These are phyloP conservation scores for Magnusiomyces ingens DNA, from an alignment of 1,139 yeast genomes.

Conservation along the genomic window DNA sequence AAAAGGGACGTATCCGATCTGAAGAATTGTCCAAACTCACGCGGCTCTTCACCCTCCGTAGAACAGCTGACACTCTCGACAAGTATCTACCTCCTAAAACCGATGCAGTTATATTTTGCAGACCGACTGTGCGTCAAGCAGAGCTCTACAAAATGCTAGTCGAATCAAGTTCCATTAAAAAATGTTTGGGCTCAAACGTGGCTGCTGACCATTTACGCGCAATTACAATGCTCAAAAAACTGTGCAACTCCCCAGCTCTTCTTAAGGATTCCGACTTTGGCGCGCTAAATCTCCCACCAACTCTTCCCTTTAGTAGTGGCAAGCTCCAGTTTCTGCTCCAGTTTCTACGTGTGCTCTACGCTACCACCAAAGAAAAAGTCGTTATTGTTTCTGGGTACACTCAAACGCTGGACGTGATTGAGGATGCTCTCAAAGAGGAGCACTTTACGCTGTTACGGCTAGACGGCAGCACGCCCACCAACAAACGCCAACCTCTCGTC, in stretches of 20 bases:
- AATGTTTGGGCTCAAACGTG: conserved; percentile 32
- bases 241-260: conserved; percentile 76
- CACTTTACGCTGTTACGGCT: conserved; percentile 42
- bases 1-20: conserved; percentile 56
- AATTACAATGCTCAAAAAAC: conserved; percentile 69
- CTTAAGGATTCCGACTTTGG: conserved; percentile 33
- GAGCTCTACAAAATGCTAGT: conserved; percentile 48
- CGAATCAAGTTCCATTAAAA: conserved; percentile 38
- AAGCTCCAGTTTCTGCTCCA: conserved; percentile 32
- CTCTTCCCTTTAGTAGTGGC: conserved; percentile 25
- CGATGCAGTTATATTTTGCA: conserved; percentile 72
- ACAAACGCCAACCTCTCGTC: conserved; percentile 58
- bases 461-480: conserved; percentile 79
- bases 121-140: conserved; percentile 61
- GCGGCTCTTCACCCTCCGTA: conserved; percentile 59
- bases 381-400: conserved; percentile 88
- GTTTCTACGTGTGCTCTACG: conserved; percentile 27
- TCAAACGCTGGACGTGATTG: conserved; percentile 74
- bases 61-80: conserved; percentile 63
- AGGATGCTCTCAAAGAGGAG: conserved; percentile 42
- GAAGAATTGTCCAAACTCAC: conserved; percentile 57
- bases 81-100: conserved; percentile 69
- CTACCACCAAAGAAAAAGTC: conserved; percentile 54
- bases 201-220: conserved; percentile 51
- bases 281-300: conserved; percentile 11